A percentile compares a stretch with the other conserved stretches of the same genome.
phyloP scores from a whole-genome alignment of 1,284 basidiomycete genomes.

The Cryptococcus jaspeensis region DNA sequence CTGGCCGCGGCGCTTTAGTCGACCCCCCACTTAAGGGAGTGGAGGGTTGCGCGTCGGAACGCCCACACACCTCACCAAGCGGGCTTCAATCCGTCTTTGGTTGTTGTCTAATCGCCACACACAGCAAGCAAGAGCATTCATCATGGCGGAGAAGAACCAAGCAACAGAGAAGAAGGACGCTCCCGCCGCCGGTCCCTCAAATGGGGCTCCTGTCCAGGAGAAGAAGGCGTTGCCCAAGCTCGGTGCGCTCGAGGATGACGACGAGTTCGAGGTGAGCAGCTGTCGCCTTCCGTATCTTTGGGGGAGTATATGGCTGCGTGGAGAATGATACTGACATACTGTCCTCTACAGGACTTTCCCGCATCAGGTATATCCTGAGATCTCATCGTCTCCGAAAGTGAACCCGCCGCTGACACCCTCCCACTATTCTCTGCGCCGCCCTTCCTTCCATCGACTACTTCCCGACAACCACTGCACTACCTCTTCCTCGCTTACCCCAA shows the following conservation, averaged over 20 bases:
- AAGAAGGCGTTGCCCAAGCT: conserved; percentile 50
- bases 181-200: conserved; percentile 15
- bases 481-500: neutral
- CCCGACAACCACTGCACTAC: neutral
- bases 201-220: conserved; percentile 15
- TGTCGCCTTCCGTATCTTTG: neutral
- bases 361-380: conserved; percentile 31
- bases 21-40: neutral
- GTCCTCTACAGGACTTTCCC: conserved; percentile 44
- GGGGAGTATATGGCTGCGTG: neutral
- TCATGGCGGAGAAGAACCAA: conserved; percentile 16
- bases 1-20: neutral
- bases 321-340: neutral
- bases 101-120: neutral
- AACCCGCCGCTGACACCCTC: neutral
- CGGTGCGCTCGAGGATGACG: conserved; percentile 53
- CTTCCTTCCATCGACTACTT: neutral
- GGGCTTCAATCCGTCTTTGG: too few species aligned
- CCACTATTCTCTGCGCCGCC: neutral
- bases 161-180: conserved; percentile 5
- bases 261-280: conserved; percentile 53
- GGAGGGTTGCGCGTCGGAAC: conserved; percentile 1
- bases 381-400: neutral
- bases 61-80: neutral
- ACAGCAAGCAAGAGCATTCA: neutral